Evolutionary conservation across 2,329 filamentous ascomycete species (phyloP).

Genomic region (Lachnellula subtilissima): DNA sequence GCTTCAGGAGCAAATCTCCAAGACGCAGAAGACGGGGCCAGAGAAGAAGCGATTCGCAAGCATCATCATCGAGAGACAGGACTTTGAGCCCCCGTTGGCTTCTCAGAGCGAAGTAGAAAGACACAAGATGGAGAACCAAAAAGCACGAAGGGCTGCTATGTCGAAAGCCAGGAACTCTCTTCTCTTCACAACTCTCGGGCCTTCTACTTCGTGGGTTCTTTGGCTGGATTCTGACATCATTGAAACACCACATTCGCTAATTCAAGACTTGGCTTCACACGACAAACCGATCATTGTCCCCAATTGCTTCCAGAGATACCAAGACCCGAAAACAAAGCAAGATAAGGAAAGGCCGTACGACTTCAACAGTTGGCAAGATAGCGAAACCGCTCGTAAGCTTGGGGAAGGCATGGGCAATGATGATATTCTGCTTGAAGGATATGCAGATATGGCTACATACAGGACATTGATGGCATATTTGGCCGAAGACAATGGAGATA

Average conservation of each 20-base stretch:
- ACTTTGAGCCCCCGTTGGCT: slow-evolving; percentile 76
- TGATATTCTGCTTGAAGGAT: slow-evolving; percentile 90
- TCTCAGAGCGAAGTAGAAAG: slow-evolving; percentile 85
- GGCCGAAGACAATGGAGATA: slow-evolving; percentile 52
- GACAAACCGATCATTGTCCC: slow-evolving; percentile 90
- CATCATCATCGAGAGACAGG: slow-evolving; percentile 90
- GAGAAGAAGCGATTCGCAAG: slow-evolving; percentile 82
- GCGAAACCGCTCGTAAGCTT: slow-evolving; percentile 69
- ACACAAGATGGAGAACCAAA: slow-evolving; percentile 89
- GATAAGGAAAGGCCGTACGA: slow-evolving; percentile 83
- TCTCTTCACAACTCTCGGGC: slow-evolving; percentile 90
- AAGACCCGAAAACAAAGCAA: slow-evolving; percentile 62
- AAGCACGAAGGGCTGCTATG: slow-evolving; percentile 81
- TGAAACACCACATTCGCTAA: slow-evolving; percentile 77
- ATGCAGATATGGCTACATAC: slow-evolving; percentile 88
- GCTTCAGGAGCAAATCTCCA: slow-evolving; percentile 77
- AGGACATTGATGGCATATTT: slow-evolving; percentile 87
- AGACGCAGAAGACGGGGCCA: slow-evolving; percentile 72
- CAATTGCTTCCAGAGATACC: slow-evolving; percentile 90
- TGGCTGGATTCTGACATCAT: slow-evolving; percentile 94
- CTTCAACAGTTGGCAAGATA: slow-evolving; percentile 97
- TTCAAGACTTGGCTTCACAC: slow-evolving; percentile 85
- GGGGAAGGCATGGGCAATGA: slow-evolving; percentile 79
- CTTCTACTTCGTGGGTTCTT: slow-evolving; percentile 88
- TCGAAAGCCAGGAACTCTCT: slow-evolving; percentile 88